A percentile compares a stretch with the other conserved stretches of the same genome.
phyloP scores from a whole-genome alignment of 176 grass and related monocot species.

The Eragrostis nindensis region DNA sequence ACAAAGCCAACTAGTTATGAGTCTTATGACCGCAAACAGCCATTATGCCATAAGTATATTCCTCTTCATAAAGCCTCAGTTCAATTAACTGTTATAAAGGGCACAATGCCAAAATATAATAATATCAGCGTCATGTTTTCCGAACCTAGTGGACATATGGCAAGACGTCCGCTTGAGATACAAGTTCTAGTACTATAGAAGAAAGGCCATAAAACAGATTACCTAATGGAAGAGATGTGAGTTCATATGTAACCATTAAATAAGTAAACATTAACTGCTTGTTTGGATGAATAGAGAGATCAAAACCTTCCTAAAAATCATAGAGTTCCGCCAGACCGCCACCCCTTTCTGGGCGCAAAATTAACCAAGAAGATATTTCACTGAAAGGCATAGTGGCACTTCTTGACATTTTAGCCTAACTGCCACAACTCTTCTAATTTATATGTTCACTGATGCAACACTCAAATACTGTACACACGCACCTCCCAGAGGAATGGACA shows the following conservation, averaged over 20 bases:
- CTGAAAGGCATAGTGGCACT: background rate
- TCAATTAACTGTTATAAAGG: background rate
- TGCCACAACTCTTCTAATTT: background rate
- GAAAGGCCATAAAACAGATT: background rate
- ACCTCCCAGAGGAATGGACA: background rate
- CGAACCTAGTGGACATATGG: background rate
- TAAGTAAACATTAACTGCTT: background rate
- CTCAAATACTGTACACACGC: background rate
- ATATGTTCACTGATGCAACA: slow-evolving; percentile 23
- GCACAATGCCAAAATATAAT: background rate
- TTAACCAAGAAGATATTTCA: slow-evolving; percentile 12
- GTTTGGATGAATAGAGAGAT: background rate
- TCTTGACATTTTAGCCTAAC: background rate
- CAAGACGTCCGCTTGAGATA: background rate
- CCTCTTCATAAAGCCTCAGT: background rate
- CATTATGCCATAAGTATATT: background rate
- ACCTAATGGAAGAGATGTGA: slow-evolving; percentile 1
- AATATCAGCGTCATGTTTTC: background rate
- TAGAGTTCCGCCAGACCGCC: background rate
- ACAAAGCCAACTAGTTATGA: too few relatives aligned
- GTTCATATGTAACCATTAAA: background rate
- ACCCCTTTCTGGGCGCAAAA: background rate
- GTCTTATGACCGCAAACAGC: background rate
- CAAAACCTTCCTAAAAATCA: background rate
- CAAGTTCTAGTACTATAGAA: background rate